A percentile compares a stretch with the other conserved stretches of the same genome.
These are phyloP conservation scores for Elsinoe perseae DNA, from an alignment of 2,329 filamentous ascomycete species.

Conservation along the genomic window DNA sequence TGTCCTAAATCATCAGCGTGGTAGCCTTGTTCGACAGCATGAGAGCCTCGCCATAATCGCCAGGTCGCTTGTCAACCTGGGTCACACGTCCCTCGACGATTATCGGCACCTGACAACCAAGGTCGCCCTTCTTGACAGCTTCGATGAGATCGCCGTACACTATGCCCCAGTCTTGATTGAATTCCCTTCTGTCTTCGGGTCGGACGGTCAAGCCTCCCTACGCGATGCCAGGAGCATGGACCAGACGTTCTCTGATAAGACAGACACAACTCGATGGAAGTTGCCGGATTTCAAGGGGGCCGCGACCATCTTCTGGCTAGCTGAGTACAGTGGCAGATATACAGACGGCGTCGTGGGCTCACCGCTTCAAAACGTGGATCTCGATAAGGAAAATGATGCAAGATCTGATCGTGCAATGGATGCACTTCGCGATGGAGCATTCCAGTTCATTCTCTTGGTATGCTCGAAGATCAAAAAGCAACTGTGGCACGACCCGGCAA, in stretches of 20 bases:
- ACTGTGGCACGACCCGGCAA: conserved; percentile 82
- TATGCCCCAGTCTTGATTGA: conserved; percentile 72
- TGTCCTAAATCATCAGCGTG: conserved; percentile 69
- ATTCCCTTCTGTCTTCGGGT: conserved; percentile 70
- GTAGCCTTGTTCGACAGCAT: conserved; percentile 79
- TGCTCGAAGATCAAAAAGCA: conserved; percentile 72
- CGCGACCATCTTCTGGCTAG: conserved; percentile 76
- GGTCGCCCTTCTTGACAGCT: conserved; percentile 64
- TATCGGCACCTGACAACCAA: conserved; percentile 63
- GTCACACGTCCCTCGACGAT: conserved; percentile 61
- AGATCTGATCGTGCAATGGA: conserved; percentile 64
- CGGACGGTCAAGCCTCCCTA: conserved; percentile 62
- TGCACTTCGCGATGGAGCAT: conserved; percentile 60
- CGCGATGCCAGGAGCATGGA: conserved; percentile 65
- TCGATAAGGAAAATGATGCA: conserved; percentile 58
- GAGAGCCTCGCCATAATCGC: conserved; percentile 78
- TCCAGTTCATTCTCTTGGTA: conserved; percentile 83
- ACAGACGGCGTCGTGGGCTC: conserved; percentile 61
- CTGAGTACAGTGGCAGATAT: conserved; percentile 87
- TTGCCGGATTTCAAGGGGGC: conserved; percentile 71
- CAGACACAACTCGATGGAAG: conserved; percentile 63
- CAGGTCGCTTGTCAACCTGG: conserved; percentile 67
- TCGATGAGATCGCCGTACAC: conserved; percentile 69
- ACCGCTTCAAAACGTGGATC: conserved; percentile 53
- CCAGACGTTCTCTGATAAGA: conserved; percentile 55